A percentile compares a stretch with the other conserved stretches of the same genome.
Evolutionary conservation across 345 rosid species (phyloP).

Genomic region (Syzygium jambos): DNA sequence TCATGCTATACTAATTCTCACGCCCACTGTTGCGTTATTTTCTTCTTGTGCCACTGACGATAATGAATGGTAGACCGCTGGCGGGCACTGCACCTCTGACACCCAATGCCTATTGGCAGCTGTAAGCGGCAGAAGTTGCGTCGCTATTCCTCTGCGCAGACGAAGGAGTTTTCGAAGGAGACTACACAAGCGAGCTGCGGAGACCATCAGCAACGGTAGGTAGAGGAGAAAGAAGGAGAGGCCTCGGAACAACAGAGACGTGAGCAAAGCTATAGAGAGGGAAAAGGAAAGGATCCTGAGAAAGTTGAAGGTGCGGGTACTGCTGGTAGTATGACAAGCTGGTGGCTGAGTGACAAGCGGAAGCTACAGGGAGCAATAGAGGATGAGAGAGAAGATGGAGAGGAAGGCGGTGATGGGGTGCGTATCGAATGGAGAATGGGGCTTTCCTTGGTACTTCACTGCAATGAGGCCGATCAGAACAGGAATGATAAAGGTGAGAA

Average conservation of each 20-base stretch:
- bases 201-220: not conserved
- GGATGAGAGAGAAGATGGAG: not conserved
- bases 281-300: not conserved
- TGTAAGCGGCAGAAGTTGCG: no score
- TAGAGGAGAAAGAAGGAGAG: not conserved
- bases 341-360: not conserved
- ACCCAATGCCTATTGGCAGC: no score
- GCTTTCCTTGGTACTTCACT: not conserved
- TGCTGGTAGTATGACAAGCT: not conserved
- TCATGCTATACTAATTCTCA: no score
- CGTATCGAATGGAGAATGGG: not conserved
- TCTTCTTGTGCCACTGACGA: no score
- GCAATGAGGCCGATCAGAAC: not conserved
- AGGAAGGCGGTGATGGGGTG: not conserved
- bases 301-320: not conserved
- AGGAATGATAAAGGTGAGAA: no score
- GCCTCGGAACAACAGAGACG: not conserved
- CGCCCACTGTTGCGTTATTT: no score
- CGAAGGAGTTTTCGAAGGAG: not conserved
- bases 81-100: no score
- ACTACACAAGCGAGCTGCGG: not conserved
- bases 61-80: no score
- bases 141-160: no score
- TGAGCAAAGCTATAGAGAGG: not conserved
- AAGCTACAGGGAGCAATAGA: not conserved